Percentiles rank a stretch among this genome's conserved stretches.
These are phyloP conservation scores for Phytophthora pluvialis DNA, from an alignment of 352 stramenopile species.

Conservation along the genomic window DNA sequence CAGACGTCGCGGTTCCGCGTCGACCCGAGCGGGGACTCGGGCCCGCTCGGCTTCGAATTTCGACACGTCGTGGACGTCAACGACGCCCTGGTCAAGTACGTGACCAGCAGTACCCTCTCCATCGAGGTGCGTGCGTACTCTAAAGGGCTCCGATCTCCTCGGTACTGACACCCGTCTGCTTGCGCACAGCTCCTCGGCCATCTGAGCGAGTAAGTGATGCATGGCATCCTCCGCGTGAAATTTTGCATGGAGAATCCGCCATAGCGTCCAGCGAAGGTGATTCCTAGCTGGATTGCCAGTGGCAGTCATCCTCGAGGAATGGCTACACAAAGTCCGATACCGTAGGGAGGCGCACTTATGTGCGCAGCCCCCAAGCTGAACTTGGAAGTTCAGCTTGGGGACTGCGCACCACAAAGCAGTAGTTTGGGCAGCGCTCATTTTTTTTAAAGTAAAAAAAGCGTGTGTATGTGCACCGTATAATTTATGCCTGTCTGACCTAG, in stretches of 20 bases:
- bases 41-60: conserved; percentile 30
- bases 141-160: conserved; percentile 6
- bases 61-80: conserved; percentile 58
- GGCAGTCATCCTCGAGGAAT: neutral
- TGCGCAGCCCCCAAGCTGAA: too few species aligned
- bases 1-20: conserved; percentile 37
- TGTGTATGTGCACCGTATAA: too few species aligned
- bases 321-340: conserved; percentile 13
- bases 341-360: neutral
- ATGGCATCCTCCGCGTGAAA: neutral
- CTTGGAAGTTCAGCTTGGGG: neutral
- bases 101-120: conserved; percentile 46
- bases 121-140: conserved; percentile 45
- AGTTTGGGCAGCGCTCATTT: too few species aligned
- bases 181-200: conserved; percentile 29
- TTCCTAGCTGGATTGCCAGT: neutral
- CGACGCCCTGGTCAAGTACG: conserved; percentile 58
- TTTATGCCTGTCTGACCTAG: too few species aligned
- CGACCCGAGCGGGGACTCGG: conserved; percentile 6
- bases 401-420: neutral
- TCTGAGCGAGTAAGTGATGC: conserved; percentile 13
- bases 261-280: neutral
- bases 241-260: conserved; percentile 4
- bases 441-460: too few species aligned
- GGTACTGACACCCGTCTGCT: conserved; percentile 4